These are phyloP conservation scores for Chrysoporthe cubensis DNA, from an alignment of 2,329 filamentous ascomycete genomes.

Conservation along the genomic window DNA sequence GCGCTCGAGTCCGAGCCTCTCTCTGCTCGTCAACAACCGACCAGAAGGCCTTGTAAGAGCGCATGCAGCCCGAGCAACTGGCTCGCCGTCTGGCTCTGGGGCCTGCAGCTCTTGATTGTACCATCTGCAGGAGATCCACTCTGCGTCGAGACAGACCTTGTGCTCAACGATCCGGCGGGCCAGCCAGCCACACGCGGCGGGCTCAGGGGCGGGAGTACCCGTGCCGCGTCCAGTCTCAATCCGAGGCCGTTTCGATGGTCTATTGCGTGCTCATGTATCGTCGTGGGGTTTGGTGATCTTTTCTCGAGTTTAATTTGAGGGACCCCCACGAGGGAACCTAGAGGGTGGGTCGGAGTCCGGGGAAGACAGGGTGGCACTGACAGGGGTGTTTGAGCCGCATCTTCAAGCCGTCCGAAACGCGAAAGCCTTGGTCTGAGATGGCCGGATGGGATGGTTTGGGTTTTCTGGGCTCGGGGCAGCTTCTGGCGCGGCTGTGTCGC, in stretches of 20 bases:
- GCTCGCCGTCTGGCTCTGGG: not conserved
- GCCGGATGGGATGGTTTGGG: not conserved
- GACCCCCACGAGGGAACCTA: slow-evolving; percentile 7
- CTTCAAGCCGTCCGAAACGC: not conserved
- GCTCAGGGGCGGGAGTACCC: slow-evolving; percentile 20
- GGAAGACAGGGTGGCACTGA: slow-evolving; percentile 15
- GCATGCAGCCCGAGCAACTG: not conserved
- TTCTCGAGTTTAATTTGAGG: slow-evolving; percentile 23
- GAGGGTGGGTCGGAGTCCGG: slow-evolving; percentile 17
- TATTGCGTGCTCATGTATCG: slow-evolving; percentile 24
- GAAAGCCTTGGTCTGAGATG: not conserved
- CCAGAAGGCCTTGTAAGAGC: not conserved
- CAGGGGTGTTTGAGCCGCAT: slow-evolving; percentile 22
- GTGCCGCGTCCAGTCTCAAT: slow-evolving; percentile 8
- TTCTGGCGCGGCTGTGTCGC: not conserved
- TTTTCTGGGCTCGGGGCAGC: too few relatives aligned
- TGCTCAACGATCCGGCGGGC: not conserved
- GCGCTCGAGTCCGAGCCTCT: not conserved
- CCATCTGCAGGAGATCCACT: not conserved
- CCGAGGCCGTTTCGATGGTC: slow-evolving; percentile 20
- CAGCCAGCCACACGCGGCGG: not conserved
- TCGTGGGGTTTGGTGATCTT: slow-evolving; percentile 26
- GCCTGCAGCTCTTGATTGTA: not conserved
- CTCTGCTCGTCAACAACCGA: not conserved
- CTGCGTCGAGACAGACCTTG: not conserved